A percentile compares a stretch with the other conserved stretches of the same genome.
These are phyloP conservation scores for Rutstroemia sp. DNA, from an alignment of 2,329 filamentous ascomycete genomes.

Conservation along the genomic window DNA sequence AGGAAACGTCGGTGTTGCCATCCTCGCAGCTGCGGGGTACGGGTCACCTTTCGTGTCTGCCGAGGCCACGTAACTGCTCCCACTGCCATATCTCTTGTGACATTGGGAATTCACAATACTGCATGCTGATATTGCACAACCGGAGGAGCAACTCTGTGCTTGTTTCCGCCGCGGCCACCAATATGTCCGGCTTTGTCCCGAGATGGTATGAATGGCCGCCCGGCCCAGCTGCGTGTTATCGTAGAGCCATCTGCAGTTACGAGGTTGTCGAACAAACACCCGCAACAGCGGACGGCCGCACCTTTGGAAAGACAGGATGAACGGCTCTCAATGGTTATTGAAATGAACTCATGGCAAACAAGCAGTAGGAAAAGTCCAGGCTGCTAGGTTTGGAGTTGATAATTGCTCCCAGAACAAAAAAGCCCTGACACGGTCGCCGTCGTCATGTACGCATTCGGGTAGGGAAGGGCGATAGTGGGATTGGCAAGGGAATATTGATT, in stretches of 20 bases:
- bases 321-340: slow-evolving; percentile 28
- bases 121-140: background rate
- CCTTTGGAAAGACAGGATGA: slow-evolving; percentile 37
- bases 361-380: slow-evolving; percentile 21
- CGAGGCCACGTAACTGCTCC: background rate
- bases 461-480: background rate
- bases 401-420: background rate
- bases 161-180: slow-evolving; percentile 25
- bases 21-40: too few relatives aligned
- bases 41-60: too few relatives aligned
- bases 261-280: slow-evolving; percentile 37
- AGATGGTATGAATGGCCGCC: slow-evolving; percentile 31
- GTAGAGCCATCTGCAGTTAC: slow-evolving; percentile 33
- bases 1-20: too few relatives aligned
- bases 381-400: background rate
- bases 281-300: slow-evolving; percentile 35
- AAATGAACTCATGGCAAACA: slow-evolving; percentile 28
- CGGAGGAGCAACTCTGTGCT: background rate
- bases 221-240: slow-evolving; percentile 35
- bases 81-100: background rate
- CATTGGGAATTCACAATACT: background rate
- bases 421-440: background rate
- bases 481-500: background rate
- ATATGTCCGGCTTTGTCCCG: slow-evolving; percentile 17
- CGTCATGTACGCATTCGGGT: slow-evolving; percentile 14